Conservation (phyloP, 371 early-diverging fungal species). For the Rhizopus delemar region DNA sequence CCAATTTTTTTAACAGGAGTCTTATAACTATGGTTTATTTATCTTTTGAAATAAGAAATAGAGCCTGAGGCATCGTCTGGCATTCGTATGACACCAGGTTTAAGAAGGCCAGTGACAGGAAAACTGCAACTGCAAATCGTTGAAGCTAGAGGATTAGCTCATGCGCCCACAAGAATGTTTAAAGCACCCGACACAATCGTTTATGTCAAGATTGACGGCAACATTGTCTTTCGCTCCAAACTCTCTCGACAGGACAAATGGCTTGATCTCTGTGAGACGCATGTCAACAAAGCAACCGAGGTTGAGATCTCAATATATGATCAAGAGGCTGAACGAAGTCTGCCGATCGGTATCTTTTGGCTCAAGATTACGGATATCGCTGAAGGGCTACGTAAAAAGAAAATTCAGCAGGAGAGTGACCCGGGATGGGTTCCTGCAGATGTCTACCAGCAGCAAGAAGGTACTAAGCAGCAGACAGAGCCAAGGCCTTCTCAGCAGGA, state of each 20-base stretch:
- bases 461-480: conserved; percentile 8
- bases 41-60: conserved; percentile 2
- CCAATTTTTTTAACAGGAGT: background rate
- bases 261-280: conserved; percentile 83
- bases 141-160: conserved; percentile 68
- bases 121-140: conserved; percentile 69
- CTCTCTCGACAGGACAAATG: conserved; percentile 72
- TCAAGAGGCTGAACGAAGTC: conserved; percentile 63
- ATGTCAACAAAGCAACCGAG: conserved; percentile 87
- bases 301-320: conserved; percentile 88
- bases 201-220: conserved; percentile 85
- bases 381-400: conserved; percentile 74
- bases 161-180: conserved; percentile 60
- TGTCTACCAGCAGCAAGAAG: conserved; percentile 35
- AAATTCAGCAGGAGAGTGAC: conserved; percentile 61
- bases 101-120: conserved; percentile 77
- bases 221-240: conserved; percentile 73
- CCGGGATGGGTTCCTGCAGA: conserved; percentile 56
- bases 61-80: conserved; percentile 50
- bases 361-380: conserved; percentile 80
- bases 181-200: conserved; percentile 61
- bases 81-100: conserved; percentile 61
- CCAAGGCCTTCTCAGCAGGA: conserved; percentile 17
- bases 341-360: conserved; percentile 82
- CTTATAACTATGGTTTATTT: no score